Evolutionary conservation across 495 filamentous ascomycete species (phyloP), one percentile per base, ranked within the genome.

Genomic region (Tuber melanosporum): DNA sequence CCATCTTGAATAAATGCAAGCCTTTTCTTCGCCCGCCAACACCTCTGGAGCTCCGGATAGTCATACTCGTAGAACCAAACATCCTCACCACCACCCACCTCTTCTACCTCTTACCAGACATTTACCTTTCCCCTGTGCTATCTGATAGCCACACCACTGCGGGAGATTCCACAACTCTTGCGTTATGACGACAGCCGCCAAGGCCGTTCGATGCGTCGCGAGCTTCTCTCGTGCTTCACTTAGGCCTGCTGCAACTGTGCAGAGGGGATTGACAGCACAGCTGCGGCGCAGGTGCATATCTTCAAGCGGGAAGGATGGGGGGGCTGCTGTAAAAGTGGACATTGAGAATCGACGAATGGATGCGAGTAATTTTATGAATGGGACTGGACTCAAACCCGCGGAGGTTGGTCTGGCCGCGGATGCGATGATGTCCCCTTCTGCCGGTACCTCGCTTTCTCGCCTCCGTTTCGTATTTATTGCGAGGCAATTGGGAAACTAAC

Each of bases 361-460:
- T 46, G 76, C 75, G 5, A 71, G 74, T 7, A 45, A 83, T 57
- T 79, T 83, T 62, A 49, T 83, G 57, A 74, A 57, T 9, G 71
- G 78, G 76, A 83, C 79, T 22, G 79, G 82, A 14, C 22, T 73
- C 19, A 73, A 74, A 52, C 82, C 82, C 42, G 72, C 71, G 2
- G 77, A 80, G 20, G 57, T 80, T 49, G 43, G 75, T 4, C 39
- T 83, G 43, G 57, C 46, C n/a, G 80, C 77, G 39, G 82, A 82
- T 75, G 74, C 76, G 12, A 82, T 80, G 77, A 78, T 80, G 70
- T 82, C 77, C 47, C 82, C 82, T 71, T 73, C 73, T 76, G 82
- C 82, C 70, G 82, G 82, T 83, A 78, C 20, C 62, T 45, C 19
- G 12, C 52, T 71, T 32, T n/a, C 39, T 7, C n/a, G 6, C 45